Evolutionary conservation across 495 filamentous ascomycete genomes (phyloP), one percentile per base, ranked within the genome.

Genomic region (Rusavskia elegans): DNA sequence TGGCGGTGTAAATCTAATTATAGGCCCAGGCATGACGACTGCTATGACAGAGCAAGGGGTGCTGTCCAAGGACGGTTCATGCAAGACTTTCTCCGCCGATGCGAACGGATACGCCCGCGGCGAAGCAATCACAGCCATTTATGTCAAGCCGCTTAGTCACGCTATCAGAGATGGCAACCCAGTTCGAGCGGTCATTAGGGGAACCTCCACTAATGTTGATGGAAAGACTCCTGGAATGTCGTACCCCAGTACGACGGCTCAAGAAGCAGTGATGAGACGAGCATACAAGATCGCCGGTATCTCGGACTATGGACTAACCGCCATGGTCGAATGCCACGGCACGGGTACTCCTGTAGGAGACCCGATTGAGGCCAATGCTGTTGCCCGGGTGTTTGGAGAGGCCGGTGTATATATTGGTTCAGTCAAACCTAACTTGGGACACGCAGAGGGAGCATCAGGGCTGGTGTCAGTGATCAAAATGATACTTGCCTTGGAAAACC

Each of bases 81-180:
- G 76, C 36, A 70, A 76, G 53, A 77, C 76, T 0, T 89, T 84
- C 55, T 78, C 83, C 57, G 66, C 68, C 0, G 52, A 64, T 5
- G 84, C 80, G 0, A 72, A 81, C 54, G 84, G 84, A 0, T 88
- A 81, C 59, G 80, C 66, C 0, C 70, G 83, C 16, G 84, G 72
- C 4, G 84, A 88, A 56, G 69, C 62, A 0, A 59, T 72, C 17
- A 61, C 48, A 25, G 65, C 64, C 0, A 38, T 74, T 1, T 65
- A 63, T 17, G 36, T 76, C 11, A 75, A 71, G 46, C 48, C 27
- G 0, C 48, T 69, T 1, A 48, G 50, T 5, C 52, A 64, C 30
- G 72, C 73, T 3, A 39, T 77, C 0, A 25, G 49, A 5, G 67
- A 65, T 9, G 49, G 55, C 0, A 63, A 71, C 49, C 59, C 62